phyloP scores from a whole-genome alignment of 2,329 filamentous ascomycete species.

The Cordyceps javanica region DNA sequence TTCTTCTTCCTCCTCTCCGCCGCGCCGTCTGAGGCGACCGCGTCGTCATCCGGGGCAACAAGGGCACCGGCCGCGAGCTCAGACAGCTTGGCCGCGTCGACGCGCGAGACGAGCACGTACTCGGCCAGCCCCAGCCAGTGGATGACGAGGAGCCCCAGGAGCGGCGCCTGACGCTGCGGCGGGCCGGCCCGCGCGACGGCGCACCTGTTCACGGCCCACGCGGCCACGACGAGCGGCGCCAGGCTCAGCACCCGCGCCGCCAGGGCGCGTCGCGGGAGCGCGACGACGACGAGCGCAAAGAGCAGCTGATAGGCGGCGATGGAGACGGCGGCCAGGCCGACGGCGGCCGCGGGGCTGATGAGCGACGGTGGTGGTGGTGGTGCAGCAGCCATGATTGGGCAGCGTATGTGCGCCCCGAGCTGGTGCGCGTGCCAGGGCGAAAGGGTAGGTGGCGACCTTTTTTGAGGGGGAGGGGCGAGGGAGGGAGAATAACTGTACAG shows the following conservation, averaged over 20 bases:
- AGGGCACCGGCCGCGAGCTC: too few species aligned
- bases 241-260: background rate
- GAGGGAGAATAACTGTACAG: too few species aligned
- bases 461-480: too few species aligned
- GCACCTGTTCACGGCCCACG: background rate
- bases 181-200: background rate
- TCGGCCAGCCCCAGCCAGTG: background rate
- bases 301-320: background rate
- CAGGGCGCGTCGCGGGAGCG: background rate
- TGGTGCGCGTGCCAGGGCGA: too few species aligned
- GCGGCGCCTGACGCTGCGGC: background rate
- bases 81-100: background rate
- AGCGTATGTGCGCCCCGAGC: too few species aligned
- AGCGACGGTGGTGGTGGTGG: too few species aligned
- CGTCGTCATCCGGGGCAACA: too few species aligned
- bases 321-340: background rate
- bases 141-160: background rate
- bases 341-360: background rate
- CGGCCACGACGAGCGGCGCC: background rate
- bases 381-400: background rate
- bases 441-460: too few species aligned
- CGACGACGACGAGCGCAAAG: background rate
- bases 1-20: too few species aligned
- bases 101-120: background rate
- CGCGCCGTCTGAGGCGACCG: too few species aligned